Conservation (phyloP, 1,139 yeast species). For the Geotrichum citri-aurantii region DNA sequence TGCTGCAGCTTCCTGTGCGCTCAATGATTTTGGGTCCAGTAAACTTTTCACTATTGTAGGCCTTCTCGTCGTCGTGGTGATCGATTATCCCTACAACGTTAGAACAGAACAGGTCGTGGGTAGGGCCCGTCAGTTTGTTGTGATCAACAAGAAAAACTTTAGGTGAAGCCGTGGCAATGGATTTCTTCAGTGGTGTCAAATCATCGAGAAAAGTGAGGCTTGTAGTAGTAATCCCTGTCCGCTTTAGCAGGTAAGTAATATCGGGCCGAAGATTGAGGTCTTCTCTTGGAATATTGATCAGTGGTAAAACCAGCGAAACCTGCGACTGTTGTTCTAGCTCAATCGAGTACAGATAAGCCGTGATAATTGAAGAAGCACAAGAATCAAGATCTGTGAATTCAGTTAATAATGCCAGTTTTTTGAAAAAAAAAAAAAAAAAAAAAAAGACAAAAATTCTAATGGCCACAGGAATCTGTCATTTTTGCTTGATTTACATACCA, state of each 20-base stretch:
- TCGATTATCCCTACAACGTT: conserved; percentile 64
- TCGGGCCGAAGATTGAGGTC: conserved; percentile 72
- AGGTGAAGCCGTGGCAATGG: conserved; percentile 11
- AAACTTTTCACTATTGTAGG: conserved; percentile 34
- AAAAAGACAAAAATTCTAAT: too few relatives aligned
- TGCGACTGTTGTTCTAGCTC: conserved; percentile 8
- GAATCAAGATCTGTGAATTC: conserved; percentile 64
- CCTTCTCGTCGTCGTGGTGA: conserved; percentile 75
- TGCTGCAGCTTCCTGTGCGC: conserved; percentile 71
- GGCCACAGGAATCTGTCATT: too few relatives aligned
- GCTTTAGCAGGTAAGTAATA: conserved; percentile 48
- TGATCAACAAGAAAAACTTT: conserved; percentile 70
- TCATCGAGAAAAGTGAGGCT: conserved; percentile 66
- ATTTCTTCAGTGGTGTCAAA: conserved; percentile 20
- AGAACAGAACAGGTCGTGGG: conserved; percentile 31
- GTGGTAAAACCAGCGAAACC: conserved; percentile 45
- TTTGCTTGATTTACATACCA: conserved; percentile 26
- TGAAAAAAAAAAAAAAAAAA: too few relatives aligned
- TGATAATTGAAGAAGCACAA: conserved; percentile 65
- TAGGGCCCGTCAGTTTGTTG: conserved; percentile 58
- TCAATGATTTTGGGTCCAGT: conserved; percentile 55
- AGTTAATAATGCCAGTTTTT: neutral
- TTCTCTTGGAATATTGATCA: conserved; percentile 61
- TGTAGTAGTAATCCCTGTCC: conserved; percentile 46
- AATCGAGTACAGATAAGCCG: conserved; percentile 49